Base-by-base conservation (phyloP, 495 filamentous ascomycete species). In the Apodospora peruviana region DNA sequence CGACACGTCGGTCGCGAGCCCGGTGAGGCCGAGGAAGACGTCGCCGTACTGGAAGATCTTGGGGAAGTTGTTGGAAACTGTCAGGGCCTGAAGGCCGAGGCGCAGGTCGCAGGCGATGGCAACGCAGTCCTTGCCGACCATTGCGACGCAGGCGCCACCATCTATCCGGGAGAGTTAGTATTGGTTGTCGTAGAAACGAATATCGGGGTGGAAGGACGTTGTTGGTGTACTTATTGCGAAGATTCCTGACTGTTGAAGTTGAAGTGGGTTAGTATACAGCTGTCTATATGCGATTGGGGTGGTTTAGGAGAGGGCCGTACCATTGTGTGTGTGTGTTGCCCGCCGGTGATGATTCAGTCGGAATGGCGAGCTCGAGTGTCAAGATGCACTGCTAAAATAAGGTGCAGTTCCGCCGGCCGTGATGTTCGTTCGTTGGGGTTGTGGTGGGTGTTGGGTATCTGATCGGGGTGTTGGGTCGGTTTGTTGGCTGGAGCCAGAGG, bases 91-190 rank as follows among this genome's bases (percentile, higher is more conserved):
- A 68, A 96, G 85, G 53, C 93, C 93, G 48, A 98, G 88, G 47
- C 93, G 91, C 53, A 98, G 90, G 72, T 98, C 93, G 76, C 93
- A 98, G 64, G 93, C 93, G 61, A 98, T 97, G 71, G 93, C 93
- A 36, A 98, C 93, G 70, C 93, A 98, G 83, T 96, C 88, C 71
- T 97, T 97, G 77, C 93, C 93, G 47, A 93, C 90, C 93, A 97
- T 98, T 67, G 88, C 91, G 59, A 96, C 88, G 74, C 86, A 91
- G 74, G 90, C 90, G 68, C 90, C 90, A 73, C 90, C 90, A 80
- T 96, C 90, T 95, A 63, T 39, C 22, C 38, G 22, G 12, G 23
- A 44, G 29, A 9, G 23, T 25, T 43, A 29, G 41, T 27, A 18
- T 23, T 40, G 34, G 36, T 47, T 19, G 14, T 21, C 17, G 19